Evolutionary conservation across 192 early-diverging fungal genomes (phyloP), one percentile per base, ranked within the genome.

Genomic region (Paraglomus brasilianum): DNA sequence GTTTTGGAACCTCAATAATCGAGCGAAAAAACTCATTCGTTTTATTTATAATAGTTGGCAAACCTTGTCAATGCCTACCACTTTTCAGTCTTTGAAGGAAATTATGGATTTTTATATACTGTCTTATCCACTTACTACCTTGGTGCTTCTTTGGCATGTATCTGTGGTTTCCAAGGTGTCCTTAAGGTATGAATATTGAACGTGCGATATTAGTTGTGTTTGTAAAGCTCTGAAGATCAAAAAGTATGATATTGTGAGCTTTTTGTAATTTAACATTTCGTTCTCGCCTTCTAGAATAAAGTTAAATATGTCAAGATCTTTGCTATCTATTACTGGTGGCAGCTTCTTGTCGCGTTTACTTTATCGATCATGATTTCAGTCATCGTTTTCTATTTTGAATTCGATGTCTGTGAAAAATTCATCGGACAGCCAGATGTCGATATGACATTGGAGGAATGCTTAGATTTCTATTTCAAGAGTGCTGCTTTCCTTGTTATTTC

Each of bases 91-190:
- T 21, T 69, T 51, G 41, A 41, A 0, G 24, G 52, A 21, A 55
- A 42, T 13, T 57, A 46, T 46, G 67, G 67, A 1, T 42, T 52
- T n/a, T 24, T 69, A 39, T 69, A 69, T 43, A 53, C 17, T 46
- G 48, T 17, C 6, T 56, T 72, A 50, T 67, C 71, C n/a, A 65
- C 60, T 38, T 72, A 72, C 49, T 72, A 57, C 39, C 21, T 63
- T 17, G 61, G 30, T 11, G 61, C 61, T 5, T 14, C 44, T 17
- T 15, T 72, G 30, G 64, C 48, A 11, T 72, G 71, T 57, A 36
- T 65, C 5, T 61, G 41, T 6, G 71, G 71, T 52, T 22, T 72
- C 44, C 13, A 36, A 46, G 71, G 71, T 43, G 71, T 72, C 17
- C 17, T 67, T 22, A 63, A 66, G 62, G 71, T 57, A 72, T 40